These are phyloP conservation scores for Sphagnum tenellum DNA, from an alignment of 225 moss, liverwort and hornwort species.

Conservation along the genomic window DNA sequence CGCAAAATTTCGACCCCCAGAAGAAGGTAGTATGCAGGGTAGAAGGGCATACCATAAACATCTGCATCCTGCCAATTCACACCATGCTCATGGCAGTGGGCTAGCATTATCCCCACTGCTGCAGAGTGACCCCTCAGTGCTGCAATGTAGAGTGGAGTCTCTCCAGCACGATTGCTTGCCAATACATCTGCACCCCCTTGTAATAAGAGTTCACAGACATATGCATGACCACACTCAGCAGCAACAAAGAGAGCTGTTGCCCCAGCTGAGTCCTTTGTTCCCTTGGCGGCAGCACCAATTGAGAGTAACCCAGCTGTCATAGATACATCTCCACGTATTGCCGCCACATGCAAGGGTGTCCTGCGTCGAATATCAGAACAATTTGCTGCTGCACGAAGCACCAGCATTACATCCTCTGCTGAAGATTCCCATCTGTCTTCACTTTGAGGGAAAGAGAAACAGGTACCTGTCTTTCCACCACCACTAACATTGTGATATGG, in stretches of 20 bases:
- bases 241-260: constrained; percentile 79
- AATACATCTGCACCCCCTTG: constrained; percentile 76
- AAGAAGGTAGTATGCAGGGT: constrained; percentile 36
- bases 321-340: constrained; percentile 48
- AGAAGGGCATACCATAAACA: constrained; percentile 69
- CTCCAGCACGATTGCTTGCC: constrained; percentile 66
- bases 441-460: constrained; percentile 11
- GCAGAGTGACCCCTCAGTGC: constrained; percentile 73
- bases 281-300: constrained; percentile 61
- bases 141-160: constrained; percentile 94
- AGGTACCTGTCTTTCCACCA: constrained; percentile 5
- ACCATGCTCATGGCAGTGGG: constrained; percentile 64
- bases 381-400: constrained; percentile 64
- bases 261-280: constrained; percentile 68
- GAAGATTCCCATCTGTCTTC: constrained; percentile 35
- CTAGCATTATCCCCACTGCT: constrained; percentile 70
- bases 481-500: constrained; percentile 13
- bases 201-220: constrained; percentile 66
- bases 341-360: constrained; percentile 75
- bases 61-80: constrained; percentile 87
- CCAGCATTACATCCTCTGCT: constrained; percentile 49
- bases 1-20: constrained; percentile 26
- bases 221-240: constrained; percentile 73
- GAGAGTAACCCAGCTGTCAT: constrained; percentile 54
- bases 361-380: constrained; percentile 66